Evolutionary conservation across 352 stramenopile genomes (phyloP), one percentile per base, ranked within the genome.

Genomic region (Elongisporangium anandrum): DNA sequence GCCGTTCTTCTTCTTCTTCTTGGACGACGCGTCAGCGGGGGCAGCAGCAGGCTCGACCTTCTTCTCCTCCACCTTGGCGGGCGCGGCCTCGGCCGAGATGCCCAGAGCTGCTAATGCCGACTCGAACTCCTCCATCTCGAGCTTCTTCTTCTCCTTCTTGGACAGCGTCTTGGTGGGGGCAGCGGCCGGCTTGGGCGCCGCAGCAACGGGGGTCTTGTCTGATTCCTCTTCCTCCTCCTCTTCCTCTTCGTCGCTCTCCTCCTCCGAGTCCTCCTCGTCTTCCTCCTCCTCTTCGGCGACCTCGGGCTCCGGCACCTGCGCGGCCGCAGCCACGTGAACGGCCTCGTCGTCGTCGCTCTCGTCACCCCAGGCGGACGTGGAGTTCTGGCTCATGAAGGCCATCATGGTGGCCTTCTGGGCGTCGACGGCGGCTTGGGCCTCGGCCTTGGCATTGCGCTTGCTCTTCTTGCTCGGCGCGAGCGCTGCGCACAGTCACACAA

Each of bases 121-220:
- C 55, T 92, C 78, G 22, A 89, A 81, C 23, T 90, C 83, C 49
- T 96, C 83, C 39, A 86, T 81, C 68, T 90, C 79, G 57, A 76
- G 67, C 65, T 86, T 66, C 71, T 91, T 90, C 66, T 92, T 82
- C 64, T 93, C 83, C 75, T 89, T 89, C 65, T 93, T 92, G 34
- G 77, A 88, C 17, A 92, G 61, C 21, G 70, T 84, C 22, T 72
- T 72, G 6, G 68, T 60, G 4, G 79, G 70, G 1, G 54, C 38
- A 20, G 53, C 57, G 9, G 67, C 52, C 60, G 78, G 73, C 68
- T 79, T 79, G 13, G 72, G 61, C n/a, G 60, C 58, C 3, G 50
- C 61, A 24, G 62, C 12, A 48, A 61, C 70, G 4, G 50, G 56
- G 1, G 64, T 51, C 38, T 70, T 60, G 8, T 72, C 55, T 9